phyloP scores from a whole-genome alignment of 805 yeast genomes.

The Tetrapisispora fleetii region DNA sequence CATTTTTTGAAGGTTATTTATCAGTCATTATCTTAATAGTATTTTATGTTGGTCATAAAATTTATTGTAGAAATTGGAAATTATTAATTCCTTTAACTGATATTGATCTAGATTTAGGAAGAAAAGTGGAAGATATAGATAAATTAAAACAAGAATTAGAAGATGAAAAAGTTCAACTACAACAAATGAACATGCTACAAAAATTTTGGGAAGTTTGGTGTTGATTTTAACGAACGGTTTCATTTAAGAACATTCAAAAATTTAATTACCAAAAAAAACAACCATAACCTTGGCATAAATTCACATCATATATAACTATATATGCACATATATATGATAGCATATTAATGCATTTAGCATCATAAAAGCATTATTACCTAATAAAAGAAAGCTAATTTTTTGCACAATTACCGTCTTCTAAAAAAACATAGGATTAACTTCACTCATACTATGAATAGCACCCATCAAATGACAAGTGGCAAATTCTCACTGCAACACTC shows the following conservation, averaged over 20 bases:
- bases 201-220: constrained; percentile 39
- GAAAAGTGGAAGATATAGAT: constrained; percentile 45
- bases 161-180: constrained; percentile 34
- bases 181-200: constrained; percentile 35
- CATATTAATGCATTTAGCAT: too few species aligned
- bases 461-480: too few species aligned
- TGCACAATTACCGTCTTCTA: too few species aligned
- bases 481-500: too few species aligned
- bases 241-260: background rate
- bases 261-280: too few species aligned
- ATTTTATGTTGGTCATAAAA: constrained; percentile 50
- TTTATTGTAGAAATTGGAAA: constrained; percentile 33
- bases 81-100: constrained; percentile 35
- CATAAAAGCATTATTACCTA: too few species aligned
- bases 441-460: too few species aligned
- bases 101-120: constrained; percentile 51
- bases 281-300: too few species aligned
- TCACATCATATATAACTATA: too few species aligned
- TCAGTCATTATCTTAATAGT: constrained; percentile 55
- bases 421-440: too few species aligned
- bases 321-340: too few species aligned
- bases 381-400: too few species aligned
- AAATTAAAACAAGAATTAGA: constrained; percentile 39
- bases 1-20: constrained; percentile 57
- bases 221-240: constrained; percentile 10